Evolutionary conservation across 192 early-diverging fungal genomes (phyloP).

Genomic region (Rhizophagus clarus): DNA sequence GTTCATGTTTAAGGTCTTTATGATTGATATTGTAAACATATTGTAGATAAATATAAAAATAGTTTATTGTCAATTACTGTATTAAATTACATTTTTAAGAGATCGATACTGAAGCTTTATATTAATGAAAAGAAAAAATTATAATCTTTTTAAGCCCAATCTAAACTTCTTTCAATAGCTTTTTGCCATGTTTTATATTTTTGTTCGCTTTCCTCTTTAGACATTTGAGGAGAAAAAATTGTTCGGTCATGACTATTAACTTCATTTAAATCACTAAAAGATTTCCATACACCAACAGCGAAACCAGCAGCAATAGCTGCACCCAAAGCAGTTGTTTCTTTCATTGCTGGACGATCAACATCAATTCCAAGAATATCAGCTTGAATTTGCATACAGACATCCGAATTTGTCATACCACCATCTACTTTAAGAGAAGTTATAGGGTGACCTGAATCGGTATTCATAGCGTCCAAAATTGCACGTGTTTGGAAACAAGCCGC

Average conservation of each 20-base stretch:
- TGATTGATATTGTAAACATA: no score
- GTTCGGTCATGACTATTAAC: conserved; percentile 53
- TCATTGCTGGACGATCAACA: conserved; percentile 82
- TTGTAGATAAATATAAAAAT: no score
- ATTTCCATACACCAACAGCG: conserved; percentile 52
- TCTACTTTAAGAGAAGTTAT: conserved; percentile 85
- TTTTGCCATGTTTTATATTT: conserved; percentile 72
- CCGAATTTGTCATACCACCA: conserved; percentile 92
- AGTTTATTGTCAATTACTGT: no score
- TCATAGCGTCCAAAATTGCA: conserved; percentile 89
- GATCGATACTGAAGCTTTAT: no score
- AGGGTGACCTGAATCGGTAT: conserved; percentile 68
- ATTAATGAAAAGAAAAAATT: no score
- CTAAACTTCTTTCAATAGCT: conserved; percentile 70
- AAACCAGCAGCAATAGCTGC: conserved; percentile 86
- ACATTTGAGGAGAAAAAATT: conserved; percentile 51
- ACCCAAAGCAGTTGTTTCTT: conserved; percentile 90
- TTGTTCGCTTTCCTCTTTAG: conserved; percentile 57
- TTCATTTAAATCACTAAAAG: conserved; percentile 53
- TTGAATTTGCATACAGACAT: conserved; percentile 91
- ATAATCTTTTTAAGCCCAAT: conserved; percentile 47
- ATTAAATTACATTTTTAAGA: no score
- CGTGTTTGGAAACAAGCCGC: conserved; percentile 89
- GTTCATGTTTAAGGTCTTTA: not conserved
- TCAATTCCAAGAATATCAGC: conserved; percentile 80